phyloP scores from a whole-genome alignment of 2,329 filamentous ascomycete species.

The Apiospora sp. region DNA sequence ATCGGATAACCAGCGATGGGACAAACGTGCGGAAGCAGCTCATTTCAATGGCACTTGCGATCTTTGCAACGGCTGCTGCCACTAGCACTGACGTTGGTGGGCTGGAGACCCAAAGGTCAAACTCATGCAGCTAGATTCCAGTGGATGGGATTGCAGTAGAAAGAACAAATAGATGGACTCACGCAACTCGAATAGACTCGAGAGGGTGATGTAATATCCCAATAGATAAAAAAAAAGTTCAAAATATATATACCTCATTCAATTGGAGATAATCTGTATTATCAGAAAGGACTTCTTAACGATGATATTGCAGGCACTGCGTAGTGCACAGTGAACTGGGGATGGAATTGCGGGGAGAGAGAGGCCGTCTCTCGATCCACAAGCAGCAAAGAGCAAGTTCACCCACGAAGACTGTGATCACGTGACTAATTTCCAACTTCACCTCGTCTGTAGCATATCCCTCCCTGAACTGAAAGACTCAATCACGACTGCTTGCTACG shows the following conservation, averaged over 20 bases:
- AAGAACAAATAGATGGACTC: not conserved
- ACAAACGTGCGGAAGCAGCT: no score
- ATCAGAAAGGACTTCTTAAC: not conserved
- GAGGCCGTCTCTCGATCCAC: not conserved
- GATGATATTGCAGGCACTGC: no score
- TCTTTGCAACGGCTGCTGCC: not conserved
- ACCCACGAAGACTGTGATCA: not conserved
- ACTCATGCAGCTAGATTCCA: not conserved
- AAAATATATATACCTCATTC: not conserved
- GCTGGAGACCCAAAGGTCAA: not conserved
- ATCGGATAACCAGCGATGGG: not conserved
- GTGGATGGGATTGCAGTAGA: not conserved
- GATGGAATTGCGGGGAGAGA: conserved; percentile 1
- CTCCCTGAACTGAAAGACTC: not conserved
- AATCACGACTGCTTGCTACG: not conserved
- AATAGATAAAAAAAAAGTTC: not conserved
- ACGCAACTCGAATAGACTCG: not conserved
- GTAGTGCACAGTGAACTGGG: not conserved
- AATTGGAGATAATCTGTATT: not conserved
- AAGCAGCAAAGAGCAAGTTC: not conserved
- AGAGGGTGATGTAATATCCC: not conserved
- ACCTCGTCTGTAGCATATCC: not conserved
- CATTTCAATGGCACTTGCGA: not conserved
- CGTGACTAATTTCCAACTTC: not conserved
- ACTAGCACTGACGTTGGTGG: not conserved